A percentile compares a stretch with the other conserved stretches of the same genome.
phyloP scores from a whole-genome alignment of 2,329 filamentous ascomycete species.

The Arachnomyces sp. region DNA sequence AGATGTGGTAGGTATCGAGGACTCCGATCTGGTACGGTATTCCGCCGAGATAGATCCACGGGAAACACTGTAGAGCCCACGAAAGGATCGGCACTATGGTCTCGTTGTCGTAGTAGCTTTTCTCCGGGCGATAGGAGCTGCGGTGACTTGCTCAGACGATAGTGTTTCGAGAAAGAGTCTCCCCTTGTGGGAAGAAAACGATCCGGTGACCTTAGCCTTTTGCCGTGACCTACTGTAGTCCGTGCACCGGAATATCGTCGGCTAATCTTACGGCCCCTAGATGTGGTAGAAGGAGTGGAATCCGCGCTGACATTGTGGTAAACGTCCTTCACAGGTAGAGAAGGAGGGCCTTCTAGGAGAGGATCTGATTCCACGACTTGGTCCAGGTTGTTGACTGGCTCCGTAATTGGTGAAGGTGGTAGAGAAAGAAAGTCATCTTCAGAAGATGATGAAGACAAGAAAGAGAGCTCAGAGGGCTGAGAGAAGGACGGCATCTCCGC shows the following conservation, averaged over 20 bases:
- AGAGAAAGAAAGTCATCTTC: conserved; percentile 1
- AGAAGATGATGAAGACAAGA: conserved; percentile 5
- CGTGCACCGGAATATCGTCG: conserved; percentile 8
- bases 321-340: too few species aligned
- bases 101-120: conserved; percentile 37
- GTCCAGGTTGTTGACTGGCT: too few species aligned
- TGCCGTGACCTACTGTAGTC: conserved; percentile 10
- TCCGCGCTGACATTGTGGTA: background rate
- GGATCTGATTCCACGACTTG: too few species aligned
- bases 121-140: conserved; percentile 41
- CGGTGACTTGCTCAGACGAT: conserved; percentile 45
- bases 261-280: too few species aligned
- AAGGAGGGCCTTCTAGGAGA: too few species aligned
- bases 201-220: conserved; percentile 40
- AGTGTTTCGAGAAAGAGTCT: conserved; percentile 40
- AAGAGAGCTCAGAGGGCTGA: background rate
- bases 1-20: conserved; percentile 29
- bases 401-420: background rate
- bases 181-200: conserved; percentile 51
- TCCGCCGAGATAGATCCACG: conserved; percentile 9
- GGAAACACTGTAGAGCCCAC: conserved; percentile 29
- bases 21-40: conserved; percentile 11
- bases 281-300: too few species aligned
- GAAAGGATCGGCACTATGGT: conserved; percentile 47
- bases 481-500: conserved; percentile 4